phyloP scores from a whole-genome alignment of 2,329 filamentous ascomycete species.

The Dryadomyces sulphureus region DNA sequence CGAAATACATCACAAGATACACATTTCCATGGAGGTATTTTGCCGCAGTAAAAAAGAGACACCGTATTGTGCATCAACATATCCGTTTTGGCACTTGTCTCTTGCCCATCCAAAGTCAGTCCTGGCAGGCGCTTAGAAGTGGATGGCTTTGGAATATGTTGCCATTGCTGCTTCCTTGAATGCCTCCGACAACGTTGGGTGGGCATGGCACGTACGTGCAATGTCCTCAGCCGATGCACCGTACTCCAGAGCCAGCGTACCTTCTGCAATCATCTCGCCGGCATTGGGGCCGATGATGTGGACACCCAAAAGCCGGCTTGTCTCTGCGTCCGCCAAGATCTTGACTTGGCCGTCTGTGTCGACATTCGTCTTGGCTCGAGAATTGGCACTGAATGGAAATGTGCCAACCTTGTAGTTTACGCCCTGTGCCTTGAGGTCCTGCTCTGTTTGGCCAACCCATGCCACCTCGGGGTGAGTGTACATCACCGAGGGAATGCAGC shows the following conservation, averaged over 20 bases:
- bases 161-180: slow-evolving; percentile 99
- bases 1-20: too few relatives aligned
- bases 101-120: too few relatives aligned
- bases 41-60: too few relatives aligned
- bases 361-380: slow-evolving; percentile 94
- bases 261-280: slow-evolving; percentile 99
- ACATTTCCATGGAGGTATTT: too few relatives aligned
- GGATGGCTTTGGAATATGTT: slow-evolving; percentile 88
- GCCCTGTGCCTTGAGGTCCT: slow-evolving; percentile 79
- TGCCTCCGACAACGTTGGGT: slow-evolving; percentile 89
- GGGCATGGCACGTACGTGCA: slow-evolving; percentile 86
- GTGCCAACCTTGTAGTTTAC: slow-evolving; percentile 85
- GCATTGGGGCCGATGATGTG: slow-evolving; percentile 95
- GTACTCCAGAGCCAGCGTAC: slow-evolving; percentile 87
- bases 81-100: too few relatives aligned
- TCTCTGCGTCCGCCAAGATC: slow-evolving; percentile 92
- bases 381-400: slow-evolving; percentile 98
- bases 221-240: slow-evolving; percentile 92
- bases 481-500: slow-evolving; percentile 95
- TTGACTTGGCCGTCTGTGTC: slow-evolving; percentile 95
- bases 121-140: slow-evolving; percentile 65
- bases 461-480: slow-evolving; percentile 98
- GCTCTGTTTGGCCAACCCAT: slow-evolving; percentile 96
- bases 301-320: slow-evolving; percentile 84
- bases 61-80: too few relatives aligned